Conservation (phyloP, 352 stramenopile genomes). For the Pelagophyceae sp. region DNA sequence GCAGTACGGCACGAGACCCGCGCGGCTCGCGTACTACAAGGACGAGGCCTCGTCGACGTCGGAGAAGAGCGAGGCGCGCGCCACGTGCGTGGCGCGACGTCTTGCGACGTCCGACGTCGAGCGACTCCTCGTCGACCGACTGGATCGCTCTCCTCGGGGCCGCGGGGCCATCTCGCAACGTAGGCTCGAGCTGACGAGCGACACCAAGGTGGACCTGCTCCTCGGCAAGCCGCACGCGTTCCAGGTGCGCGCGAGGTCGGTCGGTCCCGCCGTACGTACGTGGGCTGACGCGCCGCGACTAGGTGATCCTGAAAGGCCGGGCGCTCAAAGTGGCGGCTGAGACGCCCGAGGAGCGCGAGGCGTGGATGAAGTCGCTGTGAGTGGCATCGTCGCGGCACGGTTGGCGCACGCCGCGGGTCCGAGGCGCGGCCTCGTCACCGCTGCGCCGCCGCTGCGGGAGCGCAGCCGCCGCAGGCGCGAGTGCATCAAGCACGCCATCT, state of each 20-base stretch:
- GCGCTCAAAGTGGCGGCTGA: constrained; percentile 3
- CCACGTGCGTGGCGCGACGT: too few species aligned
- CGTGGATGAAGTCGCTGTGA: constrained; percentile 9
- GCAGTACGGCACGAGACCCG: background rate
- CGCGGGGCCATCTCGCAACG: too few species aligned
- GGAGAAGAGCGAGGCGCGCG: background rate
- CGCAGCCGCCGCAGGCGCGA: background rate
- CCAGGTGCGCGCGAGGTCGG: too few species aligned
- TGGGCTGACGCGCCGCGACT: too few species aligned
- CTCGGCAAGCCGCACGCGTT: constrained; percentile 8
- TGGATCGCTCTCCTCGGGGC: too few species aligned
- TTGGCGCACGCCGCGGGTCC: too few species aligned
- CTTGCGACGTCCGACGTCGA: too few species aligned
- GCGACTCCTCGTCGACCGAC: too few species aligned
- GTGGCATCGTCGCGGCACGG: background rate
- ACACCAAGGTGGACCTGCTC: constrained; percentile 11
- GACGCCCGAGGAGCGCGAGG: background rate
- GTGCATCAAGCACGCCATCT: background rate
- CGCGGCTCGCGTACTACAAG: constrained; percentile 2
- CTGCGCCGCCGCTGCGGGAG: too few species aligned
- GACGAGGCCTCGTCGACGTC: background rate
- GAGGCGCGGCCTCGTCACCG: background rate
- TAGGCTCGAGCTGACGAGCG: background rate
- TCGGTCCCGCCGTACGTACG: too few species aligned
- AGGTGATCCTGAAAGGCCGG: background rate